A percentile compares a stretch with the other conserved stretches of the same genome.
These are phyloP conservation scores for Antarctomyces pellizariae DNA, from an alignment of 495 filamentous ascomycete genomes.

Conservation along the genomic window DNA sequence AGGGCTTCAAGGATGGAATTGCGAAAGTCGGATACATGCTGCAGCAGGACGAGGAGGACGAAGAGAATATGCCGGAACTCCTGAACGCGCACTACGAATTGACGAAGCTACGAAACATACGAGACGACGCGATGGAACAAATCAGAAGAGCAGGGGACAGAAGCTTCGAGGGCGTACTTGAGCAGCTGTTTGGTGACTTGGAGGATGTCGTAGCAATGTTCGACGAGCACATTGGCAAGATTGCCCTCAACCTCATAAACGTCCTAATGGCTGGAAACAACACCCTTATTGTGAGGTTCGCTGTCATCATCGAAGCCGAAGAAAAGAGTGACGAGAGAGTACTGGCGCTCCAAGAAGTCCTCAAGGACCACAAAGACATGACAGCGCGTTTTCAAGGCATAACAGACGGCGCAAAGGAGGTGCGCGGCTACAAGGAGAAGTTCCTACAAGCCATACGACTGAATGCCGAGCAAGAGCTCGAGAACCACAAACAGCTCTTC, in stretches of 20 bases:
- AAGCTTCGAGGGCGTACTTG: conserved; percentile 53
- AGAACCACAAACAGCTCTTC: conserved; percentile 50
- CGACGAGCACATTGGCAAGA: conserved; percentile 75
- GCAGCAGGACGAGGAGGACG: conserved; percentile 56
- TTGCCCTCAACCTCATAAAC: conserved; percentile 75
- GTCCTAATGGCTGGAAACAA: conserved; percentile 64
- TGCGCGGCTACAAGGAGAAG: conserved; percentile 93
- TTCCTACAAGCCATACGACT: conserved; percentile 62
- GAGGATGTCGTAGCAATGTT: conserved; percentile 81
- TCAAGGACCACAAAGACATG: conserved; percentile 85
- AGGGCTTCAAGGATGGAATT: conserved; percentile 59
- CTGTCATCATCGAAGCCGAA: conserved; percentile 80
- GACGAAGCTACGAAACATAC: conserved; percentile 73
- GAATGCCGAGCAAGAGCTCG: conserved; percentile 48
- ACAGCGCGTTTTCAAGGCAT: conserved; percentile 86
- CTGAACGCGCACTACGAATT: conserved; percentile 75
- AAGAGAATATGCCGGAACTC: conserved; percentile 78
- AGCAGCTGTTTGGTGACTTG: conserved; percentile 71
- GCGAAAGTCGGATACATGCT: conserved; percentile 51
- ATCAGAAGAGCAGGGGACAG: conserved; percentile 49
- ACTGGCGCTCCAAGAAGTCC: conserved; percentile 72
- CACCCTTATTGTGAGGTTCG: conserved; percentile 73
- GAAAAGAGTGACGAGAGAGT: conserved; percentile 88
- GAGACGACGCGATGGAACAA: conserved; percentile 91
- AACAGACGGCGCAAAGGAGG: conserved; percentile 66